Percentiles rank a stretch among this genome's conserved stretches.
Conservation (phyloP, 495 filamentous ascomycete species). For the Xylaria nigripes region DNA sequence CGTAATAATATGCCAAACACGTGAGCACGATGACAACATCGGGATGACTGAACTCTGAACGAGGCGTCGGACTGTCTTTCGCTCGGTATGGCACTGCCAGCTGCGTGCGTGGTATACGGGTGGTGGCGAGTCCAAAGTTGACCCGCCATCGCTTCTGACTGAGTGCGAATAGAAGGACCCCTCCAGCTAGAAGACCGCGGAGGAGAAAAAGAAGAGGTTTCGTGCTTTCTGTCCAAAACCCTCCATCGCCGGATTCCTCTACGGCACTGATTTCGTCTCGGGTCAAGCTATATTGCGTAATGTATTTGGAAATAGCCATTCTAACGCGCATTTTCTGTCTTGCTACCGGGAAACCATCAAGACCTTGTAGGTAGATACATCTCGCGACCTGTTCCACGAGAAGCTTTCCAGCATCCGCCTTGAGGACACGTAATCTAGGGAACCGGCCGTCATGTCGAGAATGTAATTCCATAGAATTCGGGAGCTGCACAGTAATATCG, state of each 20-base stretch:
- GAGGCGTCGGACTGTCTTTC: conserved; percentile 55
- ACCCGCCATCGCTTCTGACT: conserved; percentile 57
- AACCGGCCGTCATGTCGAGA: conserved; percentile 26
- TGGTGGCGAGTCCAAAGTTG: conserved; percentile 52
- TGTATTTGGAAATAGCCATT: conserved; percentile 37
- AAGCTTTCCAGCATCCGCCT: conserved; percentile 22
- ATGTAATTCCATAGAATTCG: conserved; percentile 34
- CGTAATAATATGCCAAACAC: conserved; percentile 60
- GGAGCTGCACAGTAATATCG: conserved; percentile 18
- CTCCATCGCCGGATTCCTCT: conserved; percentile 17
- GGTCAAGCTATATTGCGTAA: conserved; percentile 26
- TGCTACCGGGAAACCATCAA: conserved; percentile 34
- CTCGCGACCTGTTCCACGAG: conserved; percentile 26
- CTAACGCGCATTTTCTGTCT: conserved; percentile 30
- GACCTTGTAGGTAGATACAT: conserved; percentile 31
- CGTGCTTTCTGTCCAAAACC: conserved; percentile 27
- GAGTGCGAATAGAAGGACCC: conserved; percentile 48
- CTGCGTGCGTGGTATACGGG: conserved; percentile 33
- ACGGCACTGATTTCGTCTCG: conserved; percentile 28
- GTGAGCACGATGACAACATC: conserved; percentile 64
- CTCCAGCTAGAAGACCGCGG: conserved; percentile 51
- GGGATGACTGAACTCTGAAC: conserved; percentile 67
- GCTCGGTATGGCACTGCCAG: conserved; percentile 66
- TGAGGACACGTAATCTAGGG: conserved; percentile 39
- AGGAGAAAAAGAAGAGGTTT: conserved; percentile 47